Conservation (phyloP, 495 filamentous ascomycete genomes). For the Aspergillus funiculosus region DNA sequence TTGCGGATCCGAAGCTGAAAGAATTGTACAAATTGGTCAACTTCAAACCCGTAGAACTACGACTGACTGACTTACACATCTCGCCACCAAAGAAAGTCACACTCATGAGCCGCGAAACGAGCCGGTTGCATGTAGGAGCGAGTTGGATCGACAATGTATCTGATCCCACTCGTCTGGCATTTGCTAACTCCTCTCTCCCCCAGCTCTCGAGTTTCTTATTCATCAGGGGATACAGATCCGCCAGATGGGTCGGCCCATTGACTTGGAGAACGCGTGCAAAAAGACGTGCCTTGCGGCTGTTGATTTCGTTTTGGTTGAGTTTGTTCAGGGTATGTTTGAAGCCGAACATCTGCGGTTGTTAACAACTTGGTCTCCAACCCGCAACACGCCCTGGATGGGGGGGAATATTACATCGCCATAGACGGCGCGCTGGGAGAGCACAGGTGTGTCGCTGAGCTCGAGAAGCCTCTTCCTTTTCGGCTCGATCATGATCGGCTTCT, state of each 20-base stretch:
- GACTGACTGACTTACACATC: conserved; percentile 10
- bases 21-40: neutral
- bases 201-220: neutral
- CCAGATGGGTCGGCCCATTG: conserved; percentile 9
- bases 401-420: conserved; percentile 3
- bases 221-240: conserved; percentile 11
- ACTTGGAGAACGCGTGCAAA: conserved; percentile 13
- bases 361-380: too few relatives aligned
- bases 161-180: too few relatives aligned
- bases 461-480: conserved; percentile 2
- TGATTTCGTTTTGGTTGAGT: conserved; percentile 12
- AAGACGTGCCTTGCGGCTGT: conserved; percentile 4
- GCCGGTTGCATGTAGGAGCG: neutral
- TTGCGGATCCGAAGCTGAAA: conserved; percentile 8
- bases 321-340: conserved; percentile 15
- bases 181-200: too few relatives aligned
- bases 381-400: too few relatives aligned
- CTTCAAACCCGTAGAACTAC: too few relatives aligned
- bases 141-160: neutral
- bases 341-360: too few relatives aligned
- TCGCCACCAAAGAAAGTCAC: conserved; percentile 17
- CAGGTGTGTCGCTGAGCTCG: conserved; percentile 16
- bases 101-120: conserved; percentile 6
- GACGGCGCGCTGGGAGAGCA: conserved; percentile 16
- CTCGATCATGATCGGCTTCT: neutral